Conservation (phyloP, 1,284 basidiomycete species). For the Papiliotrema laurentii region DNA sequence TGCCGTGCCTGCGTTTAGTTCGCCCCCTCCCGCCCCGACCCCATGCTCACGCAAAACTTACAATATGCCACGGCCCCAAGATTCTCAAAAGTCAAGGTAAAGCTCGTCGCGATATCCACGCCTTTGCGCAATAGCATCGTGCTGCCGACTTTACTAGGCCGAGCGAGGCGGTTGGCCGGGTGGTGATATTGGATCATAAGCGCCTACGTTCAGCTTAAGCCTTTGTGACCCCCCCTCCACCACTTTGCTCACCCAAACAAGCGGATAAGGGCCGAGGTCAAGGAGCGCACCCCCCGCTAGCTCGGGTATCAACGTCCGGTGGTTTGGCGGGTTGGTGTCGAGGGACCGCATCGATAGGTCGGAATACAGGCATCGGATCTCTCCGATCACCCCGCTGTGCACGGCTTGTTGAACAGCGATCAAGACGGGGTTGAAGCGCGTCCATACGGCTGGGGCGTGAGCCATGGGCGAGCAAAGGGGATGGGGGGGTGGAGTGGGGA, state of each 20-base stretch:
- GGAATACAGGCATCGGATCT: slow-evolving; percentile 37
- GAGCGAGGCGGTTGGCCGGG: slow-evolving; percentile 29
- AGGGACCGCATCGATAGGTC: slow-evolving; percentile 33
- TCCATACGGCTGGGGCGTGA: slow-evolving; percentile 40
- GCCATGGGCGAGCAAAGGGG: no score
- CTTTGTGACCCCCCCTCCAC: background rate
- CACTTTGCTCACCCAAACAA: slow-evolving; percentile 24
- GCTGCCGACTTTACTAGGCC: slow-evolving; percentile 28
- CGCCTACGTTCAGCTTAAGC: slow-evolving; percentile 5
- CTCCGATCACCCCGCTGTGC: slow-evolving; percentile 40
- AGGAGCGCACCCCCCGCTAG: slow-evolving; percentile 51
- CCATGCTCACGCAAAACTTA: no score
- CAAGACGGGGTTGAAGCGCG: slow-evolving; percentile 45
- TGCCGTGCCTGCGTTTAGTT: slow-evolving; percentile 12
- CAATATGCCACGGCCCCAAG: slow-evolving; percentile 38
- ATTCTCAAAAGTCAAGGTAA: slow-evolving; percentile 39
- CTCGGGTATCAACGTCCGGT: slow-evolving; percentile 23
- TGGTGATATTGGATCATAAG: slow-evolving; percentile 38
- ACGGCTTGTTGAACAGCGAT: slow-evolving; percentile 40
- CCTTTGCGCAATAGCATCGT: slow-evolving; percentile 39
- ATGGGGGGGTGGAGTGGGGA: no score
- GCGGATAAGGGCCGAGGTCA: slow-evolving; percentile 50
- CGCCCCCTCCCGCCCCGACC: no score
- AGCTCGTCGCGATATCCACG: slow-evolving; percentile 41
- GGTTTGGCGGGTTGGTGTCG: background rate